Evolutionary conservation across 345 rosid species (phyloP).

Genomic region (Triadica sebifera): DNA sequence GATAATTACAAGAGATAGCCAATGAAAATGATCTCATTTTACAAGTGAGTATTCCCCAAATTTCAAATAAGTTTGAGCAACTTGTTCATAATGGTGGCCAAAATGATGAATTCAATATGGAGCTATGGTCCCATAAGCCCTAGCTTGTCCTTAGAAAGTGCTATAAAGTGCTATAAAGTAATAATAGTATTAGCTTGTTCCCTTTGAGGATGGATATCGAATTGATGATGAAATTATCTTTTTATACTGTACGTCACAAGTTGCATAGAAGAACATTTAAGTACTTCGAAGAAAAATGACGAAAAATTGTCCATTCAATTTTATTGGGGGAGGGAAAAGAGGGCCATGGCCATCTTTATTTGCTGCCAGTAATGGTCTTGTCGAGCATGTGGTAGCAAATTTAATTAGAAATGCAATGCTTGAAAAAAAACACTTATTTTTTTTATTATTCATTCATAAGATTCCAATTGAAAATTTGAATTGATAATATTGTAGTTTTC

Average conservation of each 20-base stretch:
- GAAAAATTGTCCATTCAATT: neutral
- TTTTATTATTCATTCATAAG: too few relatives aligned
- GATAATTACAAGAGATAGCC: neutral
- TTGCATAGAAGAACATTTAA: conserved; percentile 19
- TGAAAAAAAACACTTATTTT: too few relatives aligned
- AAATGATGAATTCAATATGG: too few relatives aligned
- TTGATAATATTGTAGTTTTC: too few relatives aligned
- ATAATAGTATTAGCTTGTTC: neutral
- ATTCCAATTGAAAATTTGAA: too few relatives aligned
- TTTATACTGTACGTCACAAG: neutral
- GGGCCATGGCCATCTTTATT: neutral
- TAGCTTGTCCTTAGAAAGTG: too few relatives aligned
- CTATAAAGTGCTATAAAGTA: neutral
- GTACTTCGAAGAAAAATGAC: conserved; percentile 1
- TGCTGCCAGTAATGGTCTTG: neutral
- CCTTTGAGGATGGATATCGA: neutral
- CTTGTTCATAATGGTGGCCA: too few relatives aligned
- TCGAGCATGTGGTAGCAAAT: too few relatives aligned
- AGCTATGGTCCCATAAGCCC: too few relatives aligned
- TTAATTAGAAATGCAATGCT: too few relatives aligned
- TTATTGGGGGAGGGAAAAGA: neutral
- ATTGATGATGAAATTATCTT: too few relatives aligned
- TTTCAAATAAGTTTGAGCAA: too few relatives aligned
- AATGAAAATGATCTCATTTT: conserved; percentile 9
- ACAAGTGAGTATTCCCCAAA: conserved; percentile 21